Evolutionary conservation across 2,329 filamentous ascomycete species (phyloP), one percentile per base, ranked within the genome.

Genomic region (Ascosphaera pollenicola): DNA sequence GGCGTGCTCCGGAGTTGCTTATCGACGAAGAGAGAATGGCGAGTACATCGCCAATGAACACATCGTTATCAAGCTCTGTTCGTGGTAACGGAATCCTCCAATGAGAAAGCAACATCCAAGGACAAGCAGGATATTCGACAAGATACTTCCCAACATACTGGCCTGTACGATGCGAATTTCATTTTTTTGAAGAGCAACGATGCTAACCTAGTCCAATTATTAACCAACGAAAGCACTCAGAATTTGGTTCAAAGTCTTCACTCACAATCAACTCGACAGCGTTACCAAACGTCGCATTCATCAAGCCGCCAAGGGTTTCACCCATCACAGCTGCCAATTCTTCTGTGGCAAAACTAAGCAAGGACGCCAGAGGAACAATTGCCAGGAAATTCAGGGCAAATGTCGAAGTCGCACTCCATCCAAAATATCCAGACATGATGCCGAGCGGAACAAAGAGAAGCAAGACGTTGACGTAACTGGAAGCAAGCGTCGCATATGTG

Each of bases 161-260:
- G 87, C 79, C 61, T 95, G 89, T n/a, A 95, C 87, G 46, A 95
- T 85, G 50, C 87, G 76, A 53, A 94, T 91, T 60, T 95, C 79
- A 45, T 75, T 73, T 49, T 89, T 74, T 47, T 66, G 73, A 36
- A 98, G 69, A 15, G 89, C 89, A 46, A 95, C 78, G 48, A 95
- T 87, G 55, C 82, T 92, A 54, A 92, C 81, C 80, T 87, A 39
- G 38, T 36, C 26, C 17, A 26, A 4, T n/a, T 36, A 5, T 32
- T 13, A 13, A 13, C 10, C 3, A 32, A 36, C 44, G 21, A 41
- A 37, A 34, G 35, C 8, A 30, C 21, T 16, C 26, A 7, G 6
- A 36, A 10, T 11, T 28, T 37, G 35, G 16, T 34, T 21, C 28
- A 19, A 83, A 46, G 77, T 78, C 57, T 83, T 84, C 49, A 78